Evolutionary conservation across 2,329 filamentous ascomycete species (phyloP).

Genomic region (Cladophialophora yegresii): DNA sequence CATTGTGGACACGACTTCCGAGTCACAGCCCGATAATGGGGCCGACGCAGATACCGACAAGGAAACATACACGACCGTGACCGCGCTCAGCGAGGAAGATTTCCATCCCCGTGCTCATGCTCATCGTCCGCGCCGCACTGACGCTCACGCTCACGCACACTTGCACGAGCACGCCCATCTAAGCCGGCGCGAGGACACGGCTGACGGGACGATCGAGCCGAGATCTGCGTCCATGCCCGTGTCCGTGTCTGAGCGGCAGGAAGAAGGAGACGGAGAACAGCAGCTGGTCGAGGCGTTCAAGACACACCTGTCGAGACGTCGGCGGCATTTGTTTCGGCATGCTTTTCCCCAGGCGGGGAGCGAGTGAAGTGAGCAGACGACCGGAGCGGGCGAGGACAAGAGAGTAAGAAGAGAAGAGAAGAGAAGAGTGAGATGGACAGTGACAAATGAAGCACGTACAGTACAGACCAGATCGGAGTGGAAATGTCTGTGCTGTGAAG

Average conservation of each 20-base stretch:
- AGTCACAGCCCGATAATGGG: neutral
- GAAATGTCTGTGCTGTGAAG: neutral
- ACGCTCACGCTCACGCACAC: neutral
- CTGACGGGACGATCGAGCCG: neutral
- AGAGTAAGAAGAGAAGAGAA: neutral
- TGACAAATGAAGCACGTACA: too few relatives aligned
- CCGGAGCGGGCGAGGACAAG: too few relatives aligned
- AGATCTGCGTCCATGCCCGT: neutral
- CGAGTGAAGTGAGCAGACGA: too few relatives aligned
- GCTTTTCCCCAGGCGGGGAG: neutral
- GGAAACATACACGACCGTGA: conserved; percentile 5
- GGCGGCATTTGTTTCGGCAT: neutral
- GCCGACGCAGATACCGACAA: neutral
- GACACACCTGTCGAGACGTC: neutral
- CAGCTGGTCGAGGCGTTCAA: neutral
- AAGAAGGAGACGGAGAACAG: too few relatives aligned
- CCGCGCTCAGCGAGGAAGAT: conserved; percentile 1
- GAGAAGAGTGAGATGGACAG: too few relatives aligned
- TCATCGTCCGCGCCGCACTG: neutral
- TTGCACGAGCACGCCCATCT: neutral
- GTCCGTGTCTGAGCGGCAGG: too few relatives aligned
- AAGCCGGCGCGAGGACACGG: neutral
- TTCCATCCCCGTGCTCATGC: neutral
- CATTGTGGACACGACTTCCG: neutral
- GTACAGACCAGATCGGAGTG: neutral